phyloP scores from a whole-genome alignment of 139 green algal species.

The Tetradesmus obliquus region DNA sequence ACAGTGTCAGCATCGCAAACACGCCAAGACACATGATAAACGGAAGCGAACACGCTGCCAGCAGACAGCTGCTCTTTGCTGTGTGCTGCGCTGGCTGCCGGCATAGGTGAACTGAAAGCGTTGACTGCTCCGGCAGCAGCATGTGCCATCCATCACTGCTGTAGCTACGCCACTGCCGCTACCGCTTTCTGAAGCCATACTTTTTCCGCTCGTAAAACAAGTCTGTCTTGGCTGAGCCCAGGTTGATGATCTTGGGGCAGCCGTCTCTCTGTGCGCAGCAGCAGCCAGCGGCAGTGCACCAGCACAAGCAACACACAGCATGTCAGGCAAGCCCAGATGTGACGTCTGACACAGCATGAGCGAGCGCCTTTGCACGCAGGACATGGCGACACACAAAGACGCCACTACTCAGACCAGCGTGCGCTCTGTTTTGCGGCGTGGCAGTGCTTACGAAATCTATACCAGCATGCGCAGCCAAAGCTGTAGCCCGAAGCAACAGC shows the following conservation, averaged over 20 bases:
- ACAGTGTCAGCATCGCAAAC: too few relatives aligned
- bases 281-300: neutral
- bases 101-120: neutral
- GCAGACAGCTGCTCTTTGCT: too few relatives aligned
- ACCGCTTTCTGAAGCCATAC: conserved; percentile 75
- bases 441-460: neutral
- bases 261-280: conserved; percentile 87
- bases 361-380: neutral
- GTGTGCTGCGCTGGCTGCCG: neutral
- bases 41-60: too few relatives aligned
- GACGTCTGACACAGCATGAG: neutral
- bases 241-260: conserved; percentile 99
- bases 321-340: neutral
- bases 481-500: neutral
- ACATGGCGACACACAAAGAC: too few relatives aligned
- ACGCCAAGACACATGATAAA: too few relatives aligned
- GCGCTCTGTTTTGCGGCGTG: too few relatives aligned
- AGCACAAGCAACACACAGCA: neutral
- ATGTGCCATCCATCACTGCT: neutral
- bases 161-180: neutral
- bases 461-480: neutral
- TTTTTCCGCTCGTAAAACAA: conserved; percentile 91
- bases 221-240: conserved; percentile 96
- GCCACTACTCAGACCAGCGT: too few relatives aligned
- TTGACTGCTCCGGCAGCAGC: neutral